A percentile compares a stretch with the other conserved stretches of the same genome.
These are phyloP conservation scores for Inga oerstediana DNA, from an alignment of 306 rosid species.

Conservation along the genomic window DNA sequence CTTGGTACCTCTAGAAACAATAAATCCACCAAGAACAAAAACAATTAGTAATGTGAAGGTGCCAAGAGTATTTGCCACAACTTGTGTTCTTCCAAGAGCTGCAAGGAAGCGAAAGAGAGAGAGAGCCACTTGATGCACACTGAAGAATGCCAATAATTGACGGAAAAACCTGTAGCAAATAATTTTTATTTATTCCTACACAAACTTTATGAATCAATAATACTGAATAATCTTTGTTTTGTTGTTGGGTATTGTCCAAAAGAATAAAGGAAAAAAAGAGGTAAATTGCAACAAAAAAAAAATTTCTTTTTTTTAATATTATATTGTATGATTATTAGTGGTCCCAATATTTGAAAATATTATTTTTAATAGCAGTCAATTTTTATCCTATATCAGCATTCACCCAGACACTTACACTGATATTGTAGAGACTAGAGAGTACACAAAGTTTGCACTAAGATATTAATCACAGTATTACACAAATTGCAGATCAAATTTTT, in stretches of 20 bases:
- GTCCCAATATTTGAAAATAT: too few relatives aligned
- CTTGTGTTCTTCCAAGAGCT: constrained; percentile 74
- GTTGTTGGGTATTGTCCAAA: too few relatives aligned
- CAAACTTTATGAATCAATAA: neutral
- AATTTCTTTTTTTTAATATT: too few relatives aligned
- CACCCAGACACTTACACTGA: too few relatives aligned
- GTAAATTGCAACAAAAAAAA: too few relatives aligned
- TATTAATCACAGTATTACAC: neutral
- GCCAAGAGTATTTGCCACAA: constrained; percentile 63
- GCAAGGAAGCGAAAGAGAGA: constrained; percentile 85
- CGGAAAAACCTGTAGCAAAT: constrained; percentile 61
- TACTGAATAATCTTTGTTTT: too few relatives aligned
- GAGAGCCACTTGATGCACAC: constrained; percentile 78
- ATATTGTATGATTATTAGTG: too few relatives aligned
- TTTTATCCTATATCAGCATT: too few relatives aligned
- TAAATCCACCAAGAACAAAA: constrained; percentile 80
- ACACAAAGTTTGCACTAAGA: neutral
- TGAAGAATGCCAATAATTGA: constrained; percentile 79
- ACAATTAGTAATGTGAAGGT: constrained; percentile 61
- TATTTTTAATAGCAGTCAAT: too few relatives aligned
- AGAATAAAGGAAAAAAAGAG: too few relatives aligned
- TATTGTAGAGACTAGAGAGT: too few relatives aligned
- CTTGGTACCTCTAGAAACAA: constrained; percentile 68
- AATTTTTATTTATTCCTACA: neutral
- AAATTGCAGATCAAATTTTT: too few relatives aligned